Percentiles rank a stretch among this genome's conserved stretches.
Conservation (phyloP, 1,284 basidiomycete genomes). For the Athelia psychrophila region DNA sequence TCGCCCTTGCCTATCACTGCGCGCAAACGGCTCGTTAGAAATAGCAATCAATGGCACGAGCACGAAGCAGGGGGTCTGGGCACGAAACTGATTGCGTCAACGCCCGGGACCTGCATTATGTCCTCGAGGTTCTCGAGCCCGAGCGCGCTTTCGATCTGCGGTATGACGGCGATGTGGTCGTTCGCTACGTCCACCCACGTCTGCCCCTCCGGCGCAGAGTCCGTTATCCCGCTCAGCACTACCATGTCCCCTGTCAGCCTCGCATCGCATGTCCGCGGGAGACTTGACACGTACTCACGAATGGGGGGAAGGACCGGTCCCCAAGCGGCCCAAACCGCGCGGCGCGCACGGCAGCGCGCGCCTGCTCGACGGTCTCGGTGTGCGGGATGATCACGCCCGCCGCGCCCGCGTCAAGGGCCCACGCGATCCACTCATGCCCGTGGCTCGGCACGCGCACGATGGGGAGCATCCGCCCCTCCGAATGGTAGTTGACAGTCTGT, state of each 20-base stretch:
- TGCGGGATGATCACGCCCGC: not conserved
- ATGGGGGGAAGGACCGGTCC: slow-evolving; percentile 1
- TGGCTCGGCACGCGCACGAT: not conserved
- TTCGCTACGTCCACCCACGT: not conserved
- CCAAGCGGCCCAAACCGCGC: not conserved
- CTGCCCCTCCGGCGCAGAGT: not conserved
- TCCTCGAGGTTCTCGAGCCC: not conserved
- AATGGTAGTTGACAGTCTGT: not conserved
- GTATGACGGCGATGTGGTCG: not conserved
- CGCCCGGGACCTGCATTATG: not conserved
- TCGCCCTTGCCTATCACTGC: not conserved
- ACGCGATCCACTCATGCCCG: not conserved
- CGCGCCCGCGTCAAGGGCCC: not conserved
- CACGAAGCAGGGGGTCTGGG: not conserved
- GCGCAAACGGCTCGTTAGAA: not conserved
- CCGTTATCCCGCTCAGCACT: not conserved
- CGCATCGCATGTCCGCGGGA: not conserved
- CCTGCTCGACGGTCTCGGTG: not conserved
- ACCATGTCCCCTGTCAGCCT: too few species aligned
- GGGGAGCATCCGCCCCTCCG: not conserved
- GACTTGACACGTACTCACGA: not conserved
- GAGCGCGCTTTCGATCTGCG: not conserved
- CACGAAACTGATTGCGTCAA: not conserved
- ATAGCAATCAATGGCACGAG: too few species aligned
- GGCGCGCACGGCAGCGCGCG: not conserved